Evolutionary conservation across 2,329 filamentous ascomycete genomes (phyloP), one percentile per base, ranked within the genome.

Genomic region (Ophiostoma ips): DNA sequence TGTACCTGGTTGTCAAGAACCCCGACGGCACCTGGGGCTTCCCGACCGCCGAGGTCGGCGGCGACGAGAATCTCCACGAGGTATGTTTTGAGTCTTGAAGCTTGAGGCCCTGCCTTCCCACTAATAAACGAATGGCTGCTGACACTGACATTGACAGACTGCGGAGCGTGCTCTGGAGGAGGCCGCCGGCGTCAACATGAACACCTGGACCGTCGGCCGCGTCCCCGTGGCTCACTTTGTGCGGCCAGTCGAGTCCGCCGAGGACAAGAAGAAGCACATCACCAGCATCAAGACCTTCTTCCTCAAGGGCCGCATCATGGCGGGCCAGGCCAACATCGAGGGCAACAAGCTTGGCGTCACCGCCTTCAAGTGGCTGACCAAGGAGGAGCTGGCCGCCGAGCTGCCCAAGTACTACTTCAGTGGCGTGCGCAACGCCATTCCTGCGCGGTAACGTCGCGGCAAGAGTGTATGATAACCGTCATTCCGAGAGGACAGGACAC

Each of bases 161-260:
- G 88, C 90, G 35, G 78, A 87, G 62, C 78, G 88, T 53, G 80
- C 88, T 50, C 73, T 96, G 21, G 72, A 82, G 48, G 75, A 86
- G 59, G 73, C 87, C 3, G 88, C 83, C 10, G 92, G 92, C 52
- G 69, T 85, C 54, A 94, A 98, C 73, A 96, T 98, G 89, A 96
- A 96, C 71, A 95, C 88, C 50, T 98, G 92, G 89, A 79, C 96
- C 58, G 85, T 98, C 48, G 90, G 88, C 53, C 88, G 88, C 59
- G 84, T 84, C 52, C 92, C 92, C 11, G 77, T 95, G 52, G 90
- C 89, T 24, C 84, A 95, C 68, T 69, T 84, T 61, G 72, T 85
- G 57, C 70, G 78, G 55, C 73, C 73, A 58, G 57, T 64, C 61
- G 63, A 65, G 58, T 62, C 66, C 58, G 67, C 73, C 61, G 63